Base-by-base conservation (phyloP, 176 grass and related monocot species). In the Tillandsia fasciculata region DNA sequence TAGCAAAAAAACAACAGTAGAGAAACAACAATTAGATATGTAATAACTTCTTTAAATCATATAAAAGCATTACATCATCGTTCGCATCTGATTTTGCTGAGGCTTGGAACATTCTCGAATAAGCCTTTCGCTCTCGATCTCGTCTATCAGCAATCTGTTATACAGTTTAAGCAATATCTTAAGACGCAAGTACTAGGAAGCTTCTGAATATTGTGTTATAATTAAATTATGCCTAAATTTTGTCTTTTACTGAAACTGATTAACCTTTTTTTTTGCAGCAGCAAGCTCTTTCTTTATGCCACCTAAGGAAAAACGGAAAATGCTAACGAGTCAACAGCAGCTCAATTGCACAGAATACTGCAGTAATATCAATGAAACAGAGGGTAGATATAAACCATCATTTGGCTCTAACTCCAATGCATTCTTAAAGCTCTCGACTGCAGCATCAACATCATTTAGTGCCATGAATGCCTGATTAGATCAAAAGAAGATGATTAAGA, bases 371-470 rank as follows among this genome's bases (percentile, higher is more conserved):
- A 12, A 52, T 22, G 14, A 26, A 24, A 72, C 26, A 70, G 72
- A 33, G 53, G 52, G 50, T 26, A 52, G 76, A 51, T 24, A 53
- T 52, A 80, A 73, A 97, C 93, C 93, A 90, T 97, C 93, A 26
- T 87, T 97, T 69, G 93, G 93, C 65, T 97, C 89, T 61, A 92
- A 81, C 33, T 97, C 89, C 50, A 97, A 73, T 64, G 93, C 89
- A 23, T 77, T 52, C 66, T 92, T 90, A 66, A 97, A 97, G 79
- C 89, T 97, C 71, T 90, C 86, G 10, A 87, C 79, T 26, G 93
- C 93, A 72, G 89, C 81, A 87, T 97, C 93, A 51, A 92, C 88
- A 75, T 97, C 77, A 26, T 90, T 92, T 67, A 97, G 89, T 49
- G 84, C 77, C 72, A 87, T 85, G 63, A 82, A 79, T 87, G 84